Base-by-base conservation (phyloP, 352 stramenopile species). In the Thraustochytrium striatum region DNA sequence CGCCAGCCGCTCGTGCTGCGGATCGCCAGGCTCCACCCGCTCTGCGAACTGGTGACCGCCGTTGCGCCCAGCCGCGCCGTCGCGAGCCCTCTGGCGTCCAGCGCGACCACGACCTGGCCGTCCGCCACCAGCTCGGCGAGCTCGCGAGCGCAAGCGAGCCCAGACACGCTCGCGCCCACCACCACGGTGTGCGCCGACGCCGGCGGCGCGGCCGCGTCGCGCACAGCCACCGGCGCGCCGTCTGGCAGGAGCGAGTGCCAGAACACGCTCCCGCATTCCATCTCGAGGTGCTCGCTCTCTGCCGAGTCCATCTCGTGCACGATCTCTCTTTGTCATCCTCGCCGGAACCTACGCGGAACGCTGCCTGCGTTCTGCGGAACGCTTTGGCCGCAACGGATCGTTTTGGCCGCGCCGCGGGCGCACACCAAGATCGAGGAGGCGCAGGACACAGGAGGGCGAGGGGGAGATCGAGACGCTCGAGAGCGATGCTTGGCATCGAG, bases 41-140 rank as follows among this genome's bases (percentile, higher is more conserved):
- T 75, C 65, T 0, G 41, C 44, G 19, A 16, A 61, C 47, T 75
- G 44, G 36, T 75, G 65, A 21, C 65, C 65, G 21, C 65, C 65
- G 25, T 75, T 75, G 9, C 65, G 65, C 33, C 65, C 65, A 16
- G 65, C 61, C 11, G 65, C 65, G 65, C 65, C 65, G 65, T 75
- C 65, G 44, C 21, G 1, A 75, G 65, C 8, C 47, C 39, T 16
- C 65, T 8, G 5, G 65, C 65, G 16, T 75, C 65, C 16, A 75
- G 30, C 16, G 39, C 65, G 25, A 75, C 32, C 44, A 75, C 52
- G 11, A 11, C 21, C 35, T 25, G 28, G 47, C 21, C 13, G 13
- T 57, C 5, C 43, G 21, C 33, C 7, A 43, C 39, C 13, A 75
- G 39, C 16, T 75, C 30, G 13, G 32, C 43, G n/a, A 38, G 30